A percentile compares a stretch with the other conserved stretches of the same genome.
phyloP scores from a whole-genome alignment of 2,329 filamentous ascomycete species.

The Diaporthe humulicola region DNA sequence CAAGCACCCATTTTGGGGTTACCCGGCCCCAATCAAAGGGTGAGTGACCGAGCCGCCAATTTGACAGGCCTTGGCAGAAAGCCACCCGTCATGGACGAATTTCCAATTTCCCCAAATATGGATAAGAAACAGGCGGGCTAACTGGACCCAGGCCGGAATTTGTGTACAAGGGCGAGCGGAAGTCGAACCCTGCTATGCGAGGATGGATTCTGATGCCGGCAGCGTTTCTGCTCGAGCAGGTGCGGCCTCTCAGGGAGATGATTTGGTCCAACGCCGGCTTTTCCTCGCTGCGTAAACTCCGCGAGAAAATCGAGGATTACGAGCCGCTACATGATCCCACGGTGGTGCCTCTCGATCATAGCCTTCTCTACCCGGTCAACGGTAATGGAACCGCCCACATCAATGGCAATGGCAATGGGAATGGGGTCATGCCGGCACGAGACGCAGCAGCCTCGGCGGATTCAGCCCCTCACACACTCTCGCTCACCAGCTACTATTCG shows the following conservation, averaged over 20 bases:
- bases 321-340: conserved; percentile 62
- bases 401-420: conserved; percentile 62
- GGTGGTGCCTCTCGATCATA: conserved; percentile 57
- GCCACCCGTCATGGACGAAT: not conserved
- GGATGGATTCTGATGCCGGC: conserved; percentile 66
- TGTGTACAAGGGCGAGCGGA: conserved; percentile 60
- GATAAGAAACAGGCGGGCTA: conserved; percentile 4
- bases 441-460: conserved; percentile 19
- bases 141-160: conserved; percentile 49
- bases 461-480: conserved; percentile 30
- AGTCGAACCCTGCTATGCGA: conserved; percentile 70
- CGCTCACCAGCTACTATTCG: conserved; percentile 56
- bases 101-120: not conserved
- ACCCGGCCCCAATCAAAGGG: conserved; percentile 38
- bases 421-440: conserved; percentile 48
- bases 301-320: conserved; percentile 63
- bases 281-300: conserved; percentile 65
- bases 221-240: conserved; percentile 68
- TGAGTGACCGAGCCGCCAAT: conserved; percentile 30
- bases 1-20: conserved; percentile 37
- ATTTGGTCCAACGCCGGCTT: conserved; percentile 78
- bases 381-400: conserved; percentile 61
- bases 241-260: conserved; percentile 65
- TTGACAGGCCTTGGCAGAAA: not conserved
- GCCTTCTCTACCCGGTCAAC: conserved; percentile 60